phyloP scores from a whole-genome alignment of 148 eudicot species.

The Polygonum maritimum region DNA sequence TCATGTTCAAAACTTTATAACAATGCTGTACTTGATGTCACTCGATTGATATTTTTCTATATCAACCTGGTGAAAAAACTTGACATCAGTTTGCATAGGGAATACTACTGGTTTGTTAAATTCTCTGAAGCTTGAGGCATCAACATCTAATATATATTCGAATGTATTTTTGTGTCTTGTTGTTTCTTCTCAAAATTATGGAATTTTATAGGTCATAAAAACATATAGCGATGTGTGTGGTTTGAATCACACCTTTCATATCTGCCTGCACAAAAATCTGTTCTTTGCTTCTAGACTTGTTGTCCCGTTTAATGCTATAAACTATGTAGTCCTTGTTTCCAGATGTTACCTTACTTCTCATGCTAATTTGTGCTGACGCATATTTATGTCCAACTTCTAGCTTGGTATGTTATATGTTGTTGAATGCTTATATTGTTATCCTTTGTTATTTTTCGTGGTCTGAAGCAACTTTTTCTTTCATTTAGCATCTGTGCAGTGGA shows the following conservation, averaged over 20 bases:
- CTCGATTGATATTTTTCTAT: not conserved
- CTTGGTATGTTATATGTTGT: not conserved
- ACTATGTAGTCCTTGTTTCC: not conserved
- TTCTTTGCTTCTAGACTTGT: not conserved
- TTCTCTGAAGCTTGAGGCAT: not conserved
- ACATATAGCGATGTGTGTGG: not conserved
- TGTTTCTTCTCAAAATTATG: not conserved
- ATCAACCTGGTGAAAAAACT: not conserved
- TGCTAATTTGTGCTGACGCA: not conserved
- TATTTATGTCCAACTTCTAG: not conserved
- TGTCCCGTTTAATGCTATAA: not conserved
- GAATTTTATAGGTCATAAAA: not conserved
- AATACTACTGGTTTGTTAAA: not conserved
- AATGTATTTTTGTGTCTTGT: not conserved
- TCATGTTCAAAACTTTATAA: not conserved
- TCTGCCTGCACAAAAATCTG: not conserved
- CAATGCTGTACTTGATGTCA: not conserved
- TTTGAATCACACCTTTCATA: not conserved
- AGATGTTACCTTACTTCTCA: not conserved
- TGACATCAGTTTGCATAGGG: not conserved
- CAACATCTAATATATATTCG: not conserved
- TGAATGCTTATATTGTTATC: not conserved
- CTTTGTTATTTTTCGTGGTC: not conserved
- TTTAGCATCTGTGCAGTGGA: constrained; percentile 86
- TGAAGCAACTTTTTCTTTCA: not conserved